Conservation (phyloP, 225 moss, liverwort and hornwort genomes). For the Bryoerythrophyllum caledonicum region DNA sequence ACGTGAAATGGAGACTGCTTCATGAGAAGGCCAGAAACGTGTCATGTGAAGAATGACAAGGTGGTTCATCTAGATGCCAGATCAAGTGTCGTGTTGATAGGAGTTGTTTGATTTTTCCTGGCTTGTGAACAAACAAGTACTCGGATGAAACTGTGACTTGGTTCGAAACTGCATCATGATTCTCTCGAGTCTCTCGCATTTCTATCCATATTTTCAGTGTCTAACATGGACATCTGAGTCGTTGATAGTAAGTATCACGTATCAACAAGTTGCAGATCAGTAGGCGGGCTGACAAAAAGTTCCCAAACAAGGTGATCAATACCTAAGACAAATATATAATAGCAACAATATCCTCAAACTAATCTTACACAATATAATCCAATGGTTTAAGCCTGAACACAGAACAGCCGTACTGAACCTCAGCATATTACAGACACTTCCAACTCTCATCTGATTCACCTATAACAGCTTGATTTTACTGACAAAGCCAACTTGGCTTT, state of each 20-base stretch:
- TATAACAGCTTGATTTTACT: not conserved
- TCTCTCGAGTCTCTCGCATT: not conserved
- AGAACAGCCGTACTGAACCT: not conserved
- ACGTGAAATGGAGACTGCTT: not conserved
- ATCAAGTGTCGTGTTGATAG: too few relatives aligned
- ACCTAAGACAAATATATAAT: too few relatives aligned
- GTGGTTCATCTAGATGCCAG: not conserved
- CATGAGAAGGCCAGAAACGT: not conserved
- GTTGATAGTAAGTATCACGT: not conserved
- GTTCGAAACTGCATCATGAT: not conserved
- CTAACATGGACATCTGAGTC: not conserved
- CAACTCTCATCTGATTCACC: too few relatives aligned
- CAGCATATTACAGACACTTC: too few relatives aligned
- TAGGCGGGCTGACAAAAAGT: too few relatives aligned
- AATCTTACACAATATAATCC: not conserved
- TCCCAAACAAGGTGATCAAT: not conserved
- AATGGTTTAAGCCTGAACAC: too few relatives aligned
- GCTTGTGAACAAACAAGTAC: not conserved
- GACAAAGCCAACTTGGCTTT: not conserved
- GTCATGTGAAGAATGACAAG: not conserved
- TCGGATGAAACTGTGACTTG: too few relatives aligned
- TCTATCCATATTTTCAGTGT: not conserved
- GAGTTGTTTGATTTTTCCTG: not conserved
- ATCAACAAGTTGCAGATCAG: not conserved
- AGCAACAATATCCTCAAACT: not conserved